Evolutionary conservation across 2,329 filamentous ascomycete species (phyloP), one percentile per base, ranked within the genome.

Genomic region (Juglanconis oblonga): DNA sequence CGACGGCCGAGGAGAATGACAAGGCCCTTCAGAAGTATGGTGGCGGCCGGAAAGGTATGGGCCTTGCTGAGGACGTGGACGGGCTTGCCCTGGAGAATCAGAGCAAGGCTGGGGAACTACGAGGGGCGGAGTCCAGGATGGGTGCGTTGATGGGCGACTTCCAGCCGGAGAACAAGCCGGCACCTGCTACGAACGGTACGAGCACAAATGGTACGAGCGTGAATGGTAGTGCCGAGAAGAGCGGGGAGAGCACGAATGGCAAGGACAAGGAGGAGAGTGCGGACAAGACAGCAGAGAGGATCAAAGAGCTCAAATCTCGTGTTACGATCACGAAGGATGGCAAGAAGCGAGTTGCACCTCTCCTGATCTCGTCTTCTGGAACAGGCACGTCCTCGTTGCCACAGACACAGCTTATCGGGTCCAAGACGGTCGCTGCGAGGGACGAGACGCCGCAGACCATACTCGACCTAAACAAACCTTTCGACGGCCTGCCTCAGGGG

Each of bases 301-400:
- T 85, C 68, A 81, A 77, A 64, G 79, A 79, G 67, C 76, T 98
- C 64, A 98, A 98, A 74, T 91, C 94, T 64, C 85, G 95, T 55
- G 93, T 98, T 3, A 97, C 94, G 0, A 88, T 97, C 62, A 96
- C 92, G 0, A 98, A 97, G 72, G 94, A 99, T 66, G 95, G 95
- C 35, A 98, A 95, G 77, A 99, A 99, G 77, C 86, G 95, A 57
- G 94, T 99, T 58, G 91, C 92, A 4, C 95, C 95, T 1, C 80
- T 99, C 64, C 81, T 99, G 11, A 91, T 99, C 6, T 96, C 94
- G 0, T 92, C 92, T 0, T 94, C 93, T 8, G 92, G 91, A 2
- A 90, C 89, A 1, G 91, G 91, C 10, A 88, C 93, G 69, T 96
- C 93, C 0, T 96, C 93, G 14, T 78, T 97, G 11, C 94, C 94